Evolutionary conservation across 2,329 filamentous ascomycete genomes (phyloP), one percentile per base, ranked within the genome.

Genomic region (Botrytis hyacinthi): DNA sequence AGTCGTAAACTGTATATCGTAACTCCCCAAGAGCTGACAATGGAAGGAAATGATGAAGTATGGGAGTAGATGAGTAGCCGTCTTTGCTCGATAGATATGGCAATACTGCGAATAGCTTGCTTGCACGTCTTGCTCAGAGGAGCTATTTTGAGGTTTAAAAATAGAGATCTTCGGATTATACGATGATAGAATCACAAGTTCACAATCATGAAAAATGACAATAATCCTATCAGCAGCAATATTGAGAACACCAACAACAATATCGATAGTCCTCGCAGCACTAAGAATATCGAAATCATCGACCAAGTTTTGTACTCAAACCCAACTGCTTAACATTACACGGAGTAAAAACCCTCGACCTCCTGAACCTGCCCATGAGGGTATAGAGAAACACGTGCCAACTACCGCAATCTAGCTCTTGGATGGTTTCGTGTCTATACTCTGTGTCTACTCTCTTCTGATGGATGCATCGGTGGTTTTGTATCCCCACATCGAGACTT

Each of bases 341-440:
- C 0, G 6, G n/a, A 54, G 26, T n/a, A n/a, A 16, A n/a, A n/a
- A 1, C 12, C 48, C 26, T 7, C 12, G 2, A 6, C 0, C 26
- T n/a, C 1, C 1, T n/a, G 5, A 12, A 0, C 4, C 26, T 54
- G 26, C 14, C 14, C 3, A 7, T 51, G 26, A n/a, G 26, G 10
- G n/a, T 5, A 14, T 16, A n/a, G 6, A 3, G 3, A 51, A n/a
- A n/a, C 26, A 51, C 3, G 0, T 51, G 26, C n/a, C n/a, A n/a
- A 16, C 4, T 51, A 4, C 26, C 48, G 12, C 48, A 14, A 14
- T 12, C 37, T 40, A 40, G 37, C 12, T 40, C 37, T 40, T 40
- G 37, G 12, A 10, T 10, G 2, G 9, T 40, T 2, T 40, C 37
- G 10, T 40, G 37, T 14, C 22, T n/a, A 16, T 54, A 14, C 26